Evolutionary conservation across 1,284 basidiomycete species (phyloP), one percentile per base, ranked within the genome.

Genomic region (Cryptococcus floricola): DNA sequence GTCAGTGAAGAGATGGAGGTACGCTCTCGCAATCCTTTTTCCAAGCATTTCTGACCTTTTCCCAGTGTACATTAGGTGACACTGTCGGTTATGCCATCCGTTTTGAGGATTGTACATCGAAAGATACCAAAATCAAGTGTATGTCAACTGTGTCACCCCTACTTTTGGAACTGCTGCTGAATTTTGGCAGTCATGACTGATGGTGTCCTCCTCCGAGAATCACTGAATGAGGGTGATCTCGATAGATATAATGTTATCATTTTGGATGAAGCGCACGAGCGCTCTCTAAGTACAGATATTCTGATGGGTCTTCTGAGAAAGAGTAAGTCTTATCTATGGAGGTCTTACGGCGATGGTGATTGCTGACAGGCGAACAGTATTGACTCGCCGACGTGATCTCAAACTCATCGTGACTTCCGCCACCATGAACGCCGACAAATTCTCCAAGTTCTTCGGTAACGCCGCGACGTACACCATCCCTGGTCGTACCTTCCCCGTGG

Each of bases 351-450:
- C 59, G 7, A 56, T 50, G 23, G 23, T 23, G 23, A 37, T 5
- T 27, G 14, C 42, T 37, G 8, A 19, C 28, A 34, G 19, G 10
- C 9, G 13, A n/a, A n/a, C 25, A 95, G 93, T 98, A 65, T 79
- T 98, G 41, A 91, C 91, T 1, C 83, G 95, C 7, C 80, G 95
- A 60, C 81, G 93, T 59, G 95, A 98, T 74, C 78, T 98, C 47
- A 97, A 94, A 76, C 84, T 98, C 43, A 95, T 98, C 63, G 94
- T 98, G 37, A 98, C 95, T 1, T 98, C 95, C 2, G 95, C 95
- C 4, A 98, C 95, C 1, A 98, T 98, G 95, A 98, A 98, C 70
- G 89, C 95, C 0, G 92, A 96, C 55, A 97, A 97, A 88, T 98
- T 99, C 78, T 95, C 91, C 34, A 80, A 77, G 19, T 98, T 98